phyloP scores from a whole-genome alignment of 768 basidiomycete species.

The Dendrothele bispora region DNA sequence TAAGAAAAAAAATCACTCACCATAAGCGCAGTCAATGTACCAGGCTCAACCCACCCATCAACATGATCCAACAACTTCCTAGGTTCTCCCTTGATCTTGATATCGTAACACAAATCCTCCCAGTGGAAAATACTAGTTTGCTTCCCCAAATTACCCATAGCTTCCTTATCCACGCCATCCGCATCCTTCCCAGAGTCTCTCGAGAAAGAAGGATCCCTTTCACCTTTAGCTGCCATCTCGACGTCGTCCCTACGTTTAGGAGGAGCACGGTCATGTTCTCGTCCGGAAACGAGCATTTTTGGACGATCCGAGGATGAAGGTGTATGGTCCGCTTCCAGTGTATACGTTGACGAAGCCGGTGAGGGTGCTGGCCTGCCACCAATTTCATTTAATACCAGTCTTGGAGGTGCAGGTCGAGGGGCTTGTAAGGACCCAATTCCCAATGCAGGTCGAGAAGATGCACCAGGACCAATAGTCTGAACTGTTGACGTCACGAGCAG shows the following conservation, averaged over 20 bases:
- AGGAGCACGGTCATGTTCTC: too few species aligned
- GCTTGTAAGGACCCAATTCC: constrained; percentile 41
- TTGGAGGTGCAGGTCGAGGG: constrained; percentile 66
- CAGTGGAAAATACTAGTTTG: constrained; percentile 41
- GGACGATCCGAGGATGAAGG: constrained; percentile 66
- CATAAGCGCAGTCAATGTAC: constrained; percentile 53
- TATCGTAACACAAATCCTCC: constrained; percentile 42
- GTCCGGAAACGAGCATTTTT: too few species aligned
- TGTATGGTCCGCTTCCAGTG: constrained; percentile 45
- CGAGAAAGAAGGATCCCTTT: too few species aligned
- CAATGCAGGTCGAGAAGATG: constrained; percentile 13
- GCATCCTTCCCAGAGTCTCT: too few species aligned
- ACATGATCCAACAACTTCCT: constrained; percentile 40
- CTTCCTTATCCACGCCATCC: too few species aligned
- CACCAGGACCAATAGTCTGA: constrained; percentile 31
- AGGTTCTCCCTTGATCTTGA: constrained; percentile 23
- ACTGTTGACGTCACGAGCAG: constrained; percentile 67
- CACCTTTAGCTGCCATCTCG: too few species aligned
- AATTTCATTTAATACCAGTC: constrained; percentile 58
- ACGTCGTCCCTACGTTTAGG: too few species aligned
- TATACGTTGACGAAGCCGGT: constrained; percentile 23
- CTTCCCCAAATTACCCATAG: constrained; percentile 11
- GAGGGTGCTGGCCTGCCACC: constrained; percentile 56
- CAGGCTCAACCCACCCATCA: constrained; percentile 50
- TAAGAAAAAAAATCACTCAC: constrained; percentile 24